Conservation (phyloP, 352 stramenopile species). For the Phytophthora fragariae region DNA sequence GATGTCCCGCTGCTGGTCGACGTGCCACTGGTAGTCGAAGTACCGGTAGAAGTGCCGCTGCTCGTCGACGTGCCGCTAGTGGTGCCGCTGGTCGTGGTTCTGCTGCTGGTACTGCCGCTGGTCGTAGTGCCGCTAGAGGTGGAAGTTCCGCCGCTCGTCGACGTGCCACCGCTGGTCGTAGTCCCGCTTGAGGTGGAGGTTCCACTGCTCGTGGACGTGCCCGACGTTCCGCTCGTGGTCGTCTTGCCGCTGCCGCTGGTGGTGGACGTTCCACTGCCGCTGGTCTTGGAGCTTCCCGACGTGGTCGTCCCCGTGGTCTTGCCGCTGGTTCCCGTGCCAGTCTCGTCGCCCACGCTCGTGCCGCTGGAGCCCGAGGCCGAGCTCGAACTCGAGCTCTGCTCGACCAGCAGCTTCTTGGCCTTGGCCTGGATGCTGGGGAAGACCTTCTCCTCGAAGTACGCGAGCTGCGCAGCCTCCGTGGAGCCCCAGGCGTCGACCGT, state of each 20-base stretch:
- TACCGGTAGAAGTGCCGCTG: conserved; percentile 20
- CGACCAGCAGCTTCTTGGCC: conserved; percentile 30
- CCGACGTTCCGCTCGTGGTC: conserved; percentile 11
- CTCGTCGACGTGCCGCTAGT: conserved; percentile 1
- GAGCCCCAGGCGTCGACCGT: conserved; percentile 52
- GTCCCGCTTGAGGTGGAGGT: conserved; percentile 8
- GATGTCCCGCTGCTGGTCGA: conserved; percentile 13
- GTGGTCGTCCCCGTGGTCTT: conserved; percentile 16
- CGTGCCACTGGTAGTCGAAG: conserved; percentile 9
- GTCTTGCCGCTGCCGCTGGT: conserved; percentile 6
- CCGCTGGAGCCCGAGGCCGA: conserved; percentile 29
- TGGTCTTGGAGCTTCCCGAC: conserved; percentile 25
- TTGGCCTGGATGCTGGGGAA: conserved; percentile 68
- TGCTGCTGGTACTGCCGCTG: conserved; percentile 4
- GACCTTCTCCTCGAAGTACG: conserved; percentile 68
- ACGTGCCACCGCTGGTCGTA: conserved; percentile 16
- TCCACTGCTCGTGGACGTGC: conserved; percentile 9
- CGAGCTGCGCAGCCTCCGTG: conserved; percentile 54
- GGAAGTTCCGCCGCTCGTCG: conserved; percentile 14
- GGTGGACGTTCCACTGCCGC: conserved; percentile 28
- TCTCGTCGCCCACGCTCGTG: conserved; percentile 26
- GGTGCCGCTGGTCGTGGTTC: not conserved
- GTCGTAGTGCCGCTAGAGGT: conserved; percentile 11
- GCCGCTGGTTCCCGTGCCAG: conserved; percentile 18
- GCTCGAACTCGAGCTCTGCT: conserved; percentile 22